Conservation (phyloP, 2,329 filamentous ascomycete genomes). For the Calcarisporium arbuscula region DNA sequence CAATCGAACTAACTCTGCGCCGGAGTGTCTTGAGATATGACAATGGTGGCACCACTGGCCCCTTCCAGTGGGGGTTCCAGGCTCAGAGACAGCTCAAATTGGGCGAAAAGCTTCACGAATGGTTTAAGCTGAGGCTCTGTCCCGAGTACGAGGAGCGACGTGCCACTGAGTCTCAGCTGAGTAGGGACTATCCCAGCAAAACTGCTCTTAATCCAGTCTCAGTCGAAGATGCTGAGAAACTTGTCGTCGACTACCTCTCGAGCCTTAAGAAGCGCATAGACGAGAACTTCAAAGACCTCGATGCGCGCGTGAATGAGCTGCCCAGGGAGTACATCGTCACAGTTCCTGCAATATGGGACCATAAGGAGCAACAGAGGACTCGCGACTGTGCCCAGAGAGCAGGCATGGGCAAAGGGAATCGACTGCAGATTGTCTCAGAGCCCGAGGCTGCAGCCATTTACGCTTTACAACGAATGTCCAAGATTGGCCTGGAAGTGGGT, state of each 20-base stretch:
- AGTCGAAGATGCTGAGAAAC: constrained; percentile 29
- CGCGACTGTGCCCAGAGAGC: too few species aligned
- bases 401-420: too few species aligned
- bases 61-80: constrained; percentile 45
- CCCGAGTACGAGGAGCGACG: too few species aligned
- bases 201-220: constrained; percentile 33
- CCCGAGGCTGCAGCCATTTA: constrained; percentile 45
- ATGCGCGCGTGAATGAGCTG: too few species aligned
- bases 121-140: too few species aligned
- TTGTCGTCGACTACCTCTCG: constrained; percentile 41
- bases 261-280: constrained; percentile 37
- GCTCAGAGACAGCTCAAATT: constrained; percentile 18
- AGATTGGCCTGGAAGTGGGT: constrained; percentile 29
- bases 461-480: constrained; percentile 33
- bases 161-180: too few species aligned
- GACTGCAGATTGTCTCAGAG: constrained; percentile 39
- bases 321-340: constrained; percentile 48
- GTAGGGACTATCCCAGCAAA: constrained; percentile 1
- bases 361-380: too few species aligned
- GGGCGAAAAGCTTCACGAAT: constrained; percentile 2
- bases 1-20: too few species aligned
- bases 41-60: too few species aligned
- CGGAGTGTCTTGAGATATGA: too few species aligned
- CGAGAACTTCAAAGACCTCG: too few species aligned
- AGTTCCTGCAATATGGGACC: constrained; percentile 52